These are phyloP conservation scores for Clonostachys rosea DNA, from an alignment of 2,329 filamentous ascomycete species.

Conservation along the genomic window DNA sequence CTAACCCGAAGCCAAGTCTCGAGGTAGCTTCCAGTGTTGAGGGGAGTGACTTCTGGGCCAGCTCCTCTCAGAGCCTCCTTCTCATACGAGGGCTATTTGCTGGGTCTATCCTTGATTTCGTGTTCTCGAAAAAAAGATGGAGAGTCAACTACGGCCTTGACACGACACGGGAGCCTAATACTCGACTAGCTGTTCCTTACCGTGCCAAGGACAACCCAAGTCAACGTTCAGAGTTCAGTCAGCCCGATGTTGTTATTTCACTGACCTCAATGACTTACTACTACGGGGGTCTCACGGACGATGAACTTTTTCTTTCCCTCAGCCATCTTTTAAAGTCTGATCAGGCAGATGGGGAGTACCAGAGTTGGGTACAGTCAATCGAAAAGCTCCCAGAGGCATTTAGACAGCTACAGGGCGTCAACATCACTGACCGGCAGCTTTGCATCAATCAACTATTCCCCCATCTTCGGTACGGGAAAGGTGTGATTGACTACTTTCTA, in stretches of 20 bases:
- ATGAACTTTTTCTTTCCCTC: conserved; percentile 44
- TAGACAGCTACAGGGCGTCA: conserved; percentile 50
- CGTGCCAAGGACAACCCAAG: conserved; percentile 61
- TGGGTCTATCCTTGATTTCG: conserved; percentile 53
- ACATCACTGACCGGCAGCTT: conserved; percentile 45
- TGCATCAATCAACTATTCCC: conserved; percentile 47
- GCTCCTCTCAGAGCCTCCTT: conserved; percentile 16
- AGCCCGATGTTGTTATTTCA: conserved; percentile 61
- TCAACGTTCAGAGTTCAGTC: conserved; percentile 60
- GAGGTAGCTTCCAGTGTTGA: not conserved
- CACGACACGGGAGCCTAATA: conserved; percentile 40
- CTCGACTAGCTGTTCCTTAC: conserved; percentile 57
- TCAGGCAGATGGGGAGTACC: conserved; percentile 52
- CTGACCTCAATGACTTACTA: conserved; percentile 67
- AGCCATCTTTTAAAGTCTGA: conserved; percentile 48
- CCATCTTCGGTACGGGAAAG: conserved; percentile 39
- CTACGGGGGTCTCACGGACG: conserved; percentile 47
- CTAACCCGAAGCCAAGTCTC: not conserved
- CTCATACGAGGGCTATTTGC: conserved; percentile 60
- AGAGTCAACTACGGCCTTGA: conserved; percentile 63
- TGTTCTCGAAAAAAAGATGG: conserved; percentile 54
- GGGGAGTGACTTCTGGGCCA: not conserved
- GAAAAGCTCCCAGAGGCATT: conserved; percentile 37
- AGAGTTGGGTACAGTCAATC: conserved; percentile 36
- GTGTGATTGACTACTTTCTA: conserved; percentile 55